Evolutionary conservation across 129 eudicot species (phyloP).

Genomic region (Saposhnikovia divaricata): DNA sequence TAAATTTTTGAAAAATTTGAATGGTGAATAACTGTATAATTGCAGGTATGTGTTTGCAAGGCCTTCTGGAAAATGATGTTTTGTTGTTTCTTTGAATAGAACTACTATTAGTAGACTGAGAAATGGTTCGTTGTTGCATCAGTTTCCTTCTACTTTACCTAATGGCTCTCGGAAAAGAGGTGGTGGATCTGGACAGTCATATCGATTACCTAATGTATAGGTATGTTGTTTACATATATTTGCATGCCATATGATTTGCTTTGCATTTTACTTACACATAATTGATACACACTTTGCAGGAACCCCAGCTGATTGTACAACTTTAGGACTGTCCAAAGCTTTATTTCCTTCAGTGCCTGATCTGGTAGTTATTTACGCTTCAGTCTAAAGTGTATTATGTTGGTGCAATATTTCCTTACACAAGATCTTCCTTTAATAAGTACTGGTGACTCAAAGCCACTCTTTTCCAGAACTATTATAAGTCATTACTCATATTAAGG

Average conservation of each 20-base stretch:
- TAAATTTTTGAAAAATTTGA: neutral
- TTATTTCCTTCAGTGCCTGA: constrained; percentile 77
- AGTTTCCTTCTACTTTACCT: constrained; percentile 85
- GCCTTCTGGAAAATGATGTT: constrained; percentile 92
- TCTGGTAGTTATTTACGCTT: constrained; percentile 48
- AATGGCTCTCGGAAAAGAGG: constrained; percentile 61
- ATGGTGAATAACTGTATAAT: constrained; percentile 1
- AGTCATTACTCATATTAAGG: too few species aligned
- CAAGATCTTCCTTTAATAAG: neutral
- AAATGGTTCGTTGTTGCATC: constrained; percentile 69
- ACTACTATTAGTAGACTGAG: constrained; percentile 81
- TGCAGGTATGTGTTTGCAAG: constrained; percentile 84
- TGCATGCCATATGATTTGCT: neutral
- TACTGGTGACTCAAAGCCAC: neutral
- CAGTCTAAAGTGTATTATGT: neutral
- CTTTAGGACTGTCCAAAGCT: constrained; percentile 69
- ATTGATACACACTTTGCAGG: constrained; percentile 35
- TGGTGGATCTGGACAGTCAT: constrained; percentile 61
- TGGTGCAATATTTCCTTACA: neutral
- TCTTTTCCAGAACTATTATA: neutral
- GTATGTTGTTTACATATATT: neutral
- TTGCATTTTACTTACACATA: constrained; percentile 4
- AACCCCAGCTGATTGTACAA: constrained; percentile 91
- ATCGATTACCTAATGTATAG: too few species aligned
- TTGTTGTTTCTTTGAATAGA: constrained; percentile 86